Conservation (phyloP, 495 filamentous ascomycete species). For the Penicillium subrubescens region DNA sequence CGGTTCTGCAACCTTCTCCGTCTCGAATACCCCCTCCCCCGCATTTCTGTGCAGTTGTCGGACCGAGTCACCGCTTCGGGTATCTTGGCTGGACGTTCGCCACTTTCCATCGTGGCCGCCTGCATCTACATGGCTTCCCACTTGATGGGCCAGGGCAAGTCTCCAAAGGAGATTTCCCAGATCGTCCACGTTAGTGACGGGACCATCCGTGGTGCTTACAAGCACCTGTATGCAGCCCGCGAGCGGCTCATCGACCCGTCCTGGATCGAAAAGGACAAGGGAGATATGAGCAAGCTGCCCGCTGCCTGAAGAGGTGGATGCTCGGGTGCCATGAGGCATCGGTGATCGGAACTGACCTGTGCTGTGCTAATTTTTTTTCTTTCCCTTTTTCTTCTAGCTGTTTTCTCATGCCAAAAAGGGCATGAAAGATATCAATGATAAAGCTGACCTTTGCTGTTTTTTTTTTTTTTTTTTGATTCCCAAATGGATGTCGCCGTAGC, state of each 20-base stretch:
- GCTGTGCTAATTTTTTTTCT: neutral
- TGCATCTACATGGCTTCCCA: slow-evolving; percentile 94
- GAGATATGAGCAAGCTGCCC: slow-evolving; percentile 70
- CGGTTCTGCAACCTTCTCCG: slow-evolving; percentile 85
- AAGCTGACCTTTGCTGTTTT: neutral
- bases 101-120: slow-evolving; percentile 88
- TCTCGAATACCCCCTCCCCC: slow-evolving; percentile 66
- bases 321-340: neutral
- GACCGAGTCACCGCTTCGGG: slow-evolving; percentile 70
- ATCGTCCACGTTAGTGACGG: slow-evolving; percentile 91
- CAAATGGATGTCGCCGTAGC: neutral
- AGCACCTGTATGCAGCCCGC: slow-evolving; percentile 72
- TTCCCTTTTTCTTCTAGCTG: neutral
- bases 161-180: slow-evolving; percentile 78
- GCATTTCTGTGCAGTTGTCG: slow-evolving; percentile 72
- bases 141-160: slow-evolving; percentile 74
- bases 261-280: slow-evolving; percentile 71
- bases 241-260: slow-evolving; percentile 74
- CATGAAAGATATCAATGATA: neutral
- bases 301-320: slow-evolving; percentile 30
- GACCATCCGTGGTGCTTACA: slow-evolving; percentile 94
- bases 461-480: neutral
- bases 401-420: neutral
- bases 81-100: slow-evolving; percentile 87
- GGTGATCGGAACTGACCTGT: neutral